Conservation (phyloP, 371 early-diverging fungal species). For the Parasitella parasitica region DNA sequence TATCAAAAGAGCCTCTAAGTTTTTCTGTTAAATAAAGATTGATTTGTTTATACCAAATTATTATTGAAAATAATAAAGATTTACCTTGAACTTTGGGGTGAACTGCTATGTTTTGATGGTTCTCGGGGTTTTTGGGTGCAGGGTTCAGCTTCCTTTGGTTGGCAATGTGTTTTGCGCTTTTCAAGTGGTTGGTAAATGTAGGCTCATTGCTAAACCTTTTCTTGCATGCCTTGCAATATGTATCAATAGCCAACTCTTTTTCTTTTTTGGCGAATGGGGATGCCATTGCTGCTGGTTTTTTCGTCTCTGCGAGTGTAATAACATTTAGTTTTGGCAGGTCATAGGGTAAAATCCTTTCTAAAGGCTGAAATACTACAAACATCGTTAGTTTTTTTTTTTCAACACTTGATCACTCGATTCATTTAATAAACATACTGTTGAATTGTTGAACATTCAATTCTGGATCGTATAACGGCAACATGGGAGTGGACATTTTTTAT, state of each 20-base stretch:
- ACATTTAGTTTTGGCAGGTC: slow-evolving; percentile 4
- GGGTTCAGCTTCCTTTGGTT: slow-evolving; percentile 29
- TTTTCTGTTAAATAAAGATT: no score
- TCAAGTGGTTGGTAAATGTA: slow-evolving; percentile 39
- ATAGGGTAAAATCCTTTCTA: slow-evolving; percentile 6
- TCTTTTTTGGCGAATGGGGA: slow-evolving; percentile 1
- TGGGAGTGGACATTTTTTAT: neutral
- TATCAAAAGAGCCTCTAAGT: slow-evolving; percentile 13
- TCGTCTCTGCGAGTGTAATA: neutral
- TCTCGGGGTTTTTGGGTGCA: neutral
- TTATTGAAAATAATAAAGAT: neutral
- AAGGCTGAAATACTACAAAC: slow-evolving; percentile 13
- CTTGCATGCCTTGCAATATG: slow-evolving; percentile 45
- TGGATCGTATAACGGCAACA: slow-evolving; percentile 13
- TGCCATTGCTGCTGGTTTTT: neutral
- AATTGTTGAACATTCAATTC: slow-evolving; percentile 4
- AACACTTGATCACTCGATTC: neutral
- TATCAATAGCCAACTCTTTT: slow-evolving; percentile 8
- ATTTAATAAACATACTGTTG: slow-evolving; percentile 14
- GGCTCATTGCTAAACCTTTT: slow-evolving; percentile 45
- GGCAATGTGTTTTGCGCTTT: slow-evolving; percentile 48
- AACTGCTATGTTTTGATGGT: neutral
- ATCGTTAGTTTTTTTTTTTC: neutral
- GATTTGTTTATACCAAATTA: neutral
- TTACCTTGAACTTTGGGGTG: slow-evolving; percentile 23